Conservation (phyloP, 306 rosid species). For the Vigna nakashimae region DNA sequence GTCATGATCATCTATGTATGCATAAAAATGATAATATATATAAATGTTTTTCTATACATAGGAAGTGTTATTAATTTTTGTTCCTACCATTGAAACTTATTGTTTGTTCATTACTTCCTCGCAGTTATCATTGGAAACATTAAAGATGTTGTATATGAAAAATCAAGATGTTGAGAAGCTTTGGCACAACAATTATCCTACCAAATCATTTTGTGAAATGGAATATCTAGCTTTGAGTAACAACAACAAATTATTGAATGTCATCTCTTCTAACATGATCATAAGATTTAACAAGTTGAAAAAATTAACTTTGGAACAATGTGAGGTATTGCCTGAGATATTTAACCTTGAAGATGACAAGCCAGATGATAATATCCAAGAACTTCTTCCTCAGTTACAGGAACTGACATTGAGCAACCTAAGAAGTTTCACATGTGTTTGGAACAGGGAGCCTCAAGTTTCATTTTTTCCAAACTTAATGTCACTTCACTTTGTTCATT, state of each 20-base stretch:
- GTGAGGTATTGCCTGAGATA: not conserved
- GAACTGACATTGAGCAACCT: not conserved
- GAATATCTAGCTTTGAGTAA: no score
- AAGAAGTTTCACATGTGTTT: not conserved
- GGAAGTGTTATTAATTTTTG: not conserved
- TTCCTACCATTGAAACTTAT: not conserved
- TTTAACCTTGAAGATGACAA: not conserved
- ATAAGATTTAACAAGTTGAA: no score
- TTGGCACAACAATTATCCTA: no score
- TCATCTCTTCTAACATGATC: no score
- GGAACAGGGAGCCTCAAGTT: slow-evolving; percentile 15
- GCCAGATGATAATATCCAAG: not conserved
- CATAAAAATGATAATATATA: no score
- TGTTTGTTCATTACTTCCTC: not conserved
- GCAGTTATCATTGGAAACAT: not conserved
- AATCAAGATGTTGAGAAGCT: no score
- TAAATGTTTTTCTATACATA: no score
- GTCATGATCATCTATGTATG: not conserved
- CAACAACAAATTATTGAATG: no score
- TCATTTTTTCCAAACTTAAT: not conserved
- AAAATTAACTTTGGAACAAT: not conserved
- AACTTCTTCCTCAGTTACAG: not conserved
- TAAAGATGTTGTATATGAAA: not conserved
- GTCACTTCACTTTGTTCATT: not conserved
- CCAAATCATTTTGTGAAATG: no score